phyloP scores from a whole-genome alignment of 495 filamentous ascomycete genomes.

The Aspergillus panamensis region DNA sequence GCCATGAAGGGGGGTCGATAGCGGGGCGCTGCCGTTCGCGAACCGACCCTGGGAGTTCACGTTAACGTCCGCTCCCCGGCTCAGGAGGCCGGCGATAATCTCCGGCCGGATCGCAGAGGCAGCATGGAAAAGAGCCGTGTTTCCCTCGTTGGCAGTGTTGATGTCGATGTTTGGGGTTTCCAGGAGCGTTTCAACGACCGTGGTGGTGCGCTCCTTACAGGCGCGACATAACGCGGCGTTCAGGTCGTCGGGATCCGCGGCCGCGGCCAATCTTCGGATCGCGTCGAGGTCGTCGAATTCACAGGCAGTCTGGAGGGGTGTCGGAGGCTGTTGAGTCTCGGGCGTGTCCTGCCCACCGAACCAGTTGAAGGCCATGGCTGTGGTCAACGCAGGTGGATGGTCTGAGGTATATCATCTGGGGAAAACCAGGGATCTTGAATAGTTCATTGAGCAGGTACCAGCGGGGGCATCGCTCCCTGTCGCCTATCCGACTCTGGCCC shows the following conservation, averaged over 20 bases:
- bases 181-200: not conserved
- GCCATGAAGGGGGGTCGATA: not conserved
- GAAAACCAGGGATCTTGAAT: not conserved
- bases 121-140: not conserved
- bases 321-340: not conserved
- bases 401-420: not conserved
- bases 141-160: not conserved
- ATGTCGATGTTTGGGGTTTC: not conserved
- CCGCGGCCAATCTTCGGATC: not conserved
- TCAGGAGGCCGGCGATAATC: not conserved
- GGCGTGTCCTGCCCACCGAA: not conserved
- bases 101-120: not conserved
- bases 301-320: not conserved
- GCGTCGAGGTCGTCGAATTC: not conserved
- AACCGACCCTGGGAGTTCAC: not conserved
- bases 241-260: not conserved
- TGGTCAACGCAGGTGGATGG: not conserved
- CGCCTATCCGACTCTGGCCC: not conserved
- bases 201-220: not conserved
- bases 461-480: not conserved
- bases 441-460: not conserved
- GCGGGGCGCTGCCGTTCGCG: not conserved
- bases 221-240: not conserved
- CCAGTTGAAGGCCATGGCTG: not conserved
- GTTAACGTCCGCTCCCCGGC: not conserved